Evolutionary conservation across 1,284 basidiomycete genomes (phyloP).

Genomic region (Ceratobasidium sp.): DNA sequence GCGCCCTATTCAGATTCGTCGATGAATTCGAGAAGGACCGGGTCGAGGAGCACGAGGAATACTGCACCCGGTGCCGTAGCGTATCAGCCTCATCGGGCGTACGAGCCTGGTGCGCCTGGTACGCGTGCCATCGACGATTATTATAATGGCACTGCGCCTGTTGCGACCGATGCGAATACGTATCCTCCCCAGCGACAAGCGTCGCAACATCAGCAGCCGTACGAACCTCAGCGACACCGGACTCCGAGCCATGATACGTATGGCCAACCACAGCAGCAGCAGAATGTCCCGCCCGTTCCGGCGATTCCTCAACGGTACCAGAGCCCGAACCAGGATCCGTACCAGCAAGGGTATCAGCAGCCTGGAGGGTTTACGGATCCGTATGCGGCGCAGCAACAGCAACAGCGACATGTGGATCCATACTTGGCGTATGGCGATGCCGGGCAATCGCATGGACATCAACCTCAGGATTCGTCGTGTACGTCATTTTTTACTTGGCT

Average conservation of each 20-base stretch:
- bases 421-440: constrained; percentile 19
- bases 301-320: constrained; percentile 20
- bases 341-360: neutral
- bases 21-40: constrained; percentile 47
- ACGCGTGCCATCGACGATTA: constrained; percentile 77
- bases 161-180: constrained; percentile 27
- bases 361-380: constrained; percentile 4
- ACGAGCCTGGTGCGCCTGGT: constrained; percentile 67
- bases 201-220: neutral
- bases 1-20: constrained; percentile 35
- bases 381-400: constrained; percentile 17
- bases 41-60: constrained; percentile 46
- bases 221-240: constrained; percentile 7
- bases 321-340: constrained; percentile 11
- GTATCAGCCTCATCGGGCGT: constrained; percentile 56
- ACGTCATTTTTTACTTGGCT: neutral
- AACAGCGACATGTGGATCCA: constrained; percentile 21
- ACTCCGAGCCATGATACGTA: constrained; percentile 5
- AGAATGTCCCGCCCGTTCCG: neutral
- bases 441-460: neutral
- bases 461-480: constrained; percentile 10
- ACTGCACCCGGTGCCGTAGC: neutral
- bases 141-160: constrained; percentile 50
- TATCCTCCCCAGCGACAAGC: constrained; percentile 19
- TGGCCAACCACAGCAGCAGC: neutral